These are phyloP conservation scores for Apophysomyces trapeziformis DNA, from an alignment of 371 early-diverging fungal genomes.

Conservation along the genomic window DNA sequence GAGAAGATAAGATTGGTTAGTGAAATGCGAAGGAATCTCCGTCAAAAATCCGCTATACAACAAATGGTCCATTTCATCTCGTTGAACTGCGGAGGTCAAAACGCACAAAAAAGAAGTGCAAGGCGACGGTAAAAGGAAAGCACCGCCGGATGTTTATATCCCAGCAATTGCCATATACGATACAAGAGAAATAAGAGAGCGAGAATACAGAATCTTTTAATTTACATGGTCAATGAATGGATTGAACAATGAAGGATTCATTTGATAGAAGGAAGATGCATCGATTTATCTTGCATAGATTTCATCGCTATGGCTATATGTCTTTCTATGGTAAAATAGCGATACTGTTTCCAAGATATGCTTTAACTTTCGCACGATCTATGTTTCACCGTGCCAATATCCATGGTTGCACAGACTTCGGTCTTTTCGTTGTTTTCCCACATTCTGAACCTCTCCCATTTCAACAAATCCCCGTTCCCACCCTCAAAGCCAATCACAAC, in stretches of 20 bases:
- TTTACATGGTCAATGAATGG: no score
- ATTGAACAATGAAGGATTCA: no score
- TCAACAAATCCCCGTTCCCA: background rate
- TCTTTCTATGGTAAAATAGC: conserved; percentile 9
- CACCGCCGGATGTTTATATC: background rate
- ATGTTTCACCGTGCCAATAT: conserved; percentile 4
- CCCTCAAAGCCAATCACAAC: no score
- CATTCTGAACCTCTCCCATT: conserved; percentile 4
- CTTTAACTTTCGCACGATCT: conserved; percentile 9
- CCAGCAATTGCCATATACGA: background rate
- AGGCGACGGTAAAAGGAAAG: background rate
- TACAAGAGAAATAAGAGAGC: background rate
- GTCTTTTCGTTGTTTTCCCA: conserved; percentile 6
- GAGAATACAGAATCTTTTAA: no score
- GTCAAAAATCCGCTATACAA: conserved; percentile 4
- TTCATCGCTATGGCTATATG: background rate
- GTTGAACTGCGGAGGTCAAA: background rate
- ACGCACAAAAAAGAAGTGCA: background rate
- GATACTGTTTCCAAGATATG: conserved; percentile 1
- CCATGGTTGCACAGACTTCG: background rate
- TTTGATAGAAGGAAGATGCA: background rate
- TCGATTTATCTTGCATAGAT: background rate
- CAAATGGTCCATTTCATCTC: background rate
- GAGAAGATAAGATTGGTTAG: conserved; percentile 2
- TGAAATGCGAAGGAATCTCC: background rate